Conservation (phyloP, 2,329 filamentous ascomycete species). For the Fragosphaeria purpurea region DNA sequence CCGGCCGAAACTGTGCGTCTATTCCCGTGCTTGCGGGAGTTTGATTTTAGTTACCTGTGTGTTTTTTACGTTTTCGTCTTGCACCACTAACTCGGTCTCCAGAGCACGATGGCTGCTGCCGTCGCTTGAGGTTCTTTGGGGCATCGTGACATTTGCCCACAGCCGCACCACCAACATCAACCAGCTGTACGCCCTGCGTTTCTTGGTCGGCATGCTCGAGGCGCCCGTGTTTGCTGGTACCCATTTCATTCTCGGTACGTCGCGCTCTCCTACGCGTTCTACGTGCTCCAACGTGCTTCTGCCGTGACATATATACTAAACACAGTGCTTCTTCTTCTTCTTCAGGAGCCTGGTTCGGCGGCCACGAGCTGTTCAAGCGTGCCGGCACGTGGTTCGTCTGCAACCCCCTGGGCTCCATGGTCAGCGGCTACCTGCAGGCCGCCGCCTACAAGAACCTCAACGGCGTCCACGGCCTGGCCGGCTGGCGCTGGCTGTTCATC, state of each 20-base stretch:
- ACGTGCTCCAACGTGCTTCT: conserved; percentile 10
- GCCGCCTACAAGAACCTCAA: conserved; percentile 45
- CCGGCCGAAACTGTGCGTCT: conserved; percentile 18
- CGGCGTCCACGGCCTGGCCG: conserved; percentile 36
- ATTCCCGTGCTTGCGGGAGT: no score
- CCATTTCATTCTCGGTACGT: conserved; percentile 21
- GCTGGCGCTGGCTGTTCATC: conserved; percentile 47
- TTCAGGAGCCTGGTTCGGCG: conserved; percentile 16
- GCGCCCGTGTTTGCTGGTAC: conserved; percentile 23
- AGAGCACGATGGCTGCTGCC: conserved; percentile 23
- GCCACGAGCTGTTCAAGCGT: conserved; percentile 20
- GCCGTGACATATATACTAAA: conserved; percentile 6
- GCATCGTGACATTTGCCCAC: conserved; percentile 22
- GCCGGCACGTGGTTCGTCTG: conserved; percentile 15
- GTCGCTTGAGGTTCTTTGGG: conserved; percentile 22
- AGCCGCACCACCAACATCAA: conserved; percentile 19
- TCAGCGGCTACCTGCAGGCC: conserved; percentile 34
- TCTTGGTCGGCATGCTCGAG: conserved; percentile 23
- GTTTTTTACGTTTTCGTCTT: no score
- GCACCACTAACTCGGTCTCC: no score
- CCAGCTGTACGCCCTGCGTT: conserved; percentile 22
- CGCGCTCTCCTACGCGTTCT: no score
- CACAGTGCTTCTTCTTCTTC: neutral
- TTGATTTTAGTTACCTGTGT: no score
- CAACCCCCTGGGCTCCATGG: conserved; percentile 19